Evolutionary conservation across 805 yeast genomes (phyloP), one percentile per base, ranked within the genome.

Genomic region (Candida oleophila): DNA sequence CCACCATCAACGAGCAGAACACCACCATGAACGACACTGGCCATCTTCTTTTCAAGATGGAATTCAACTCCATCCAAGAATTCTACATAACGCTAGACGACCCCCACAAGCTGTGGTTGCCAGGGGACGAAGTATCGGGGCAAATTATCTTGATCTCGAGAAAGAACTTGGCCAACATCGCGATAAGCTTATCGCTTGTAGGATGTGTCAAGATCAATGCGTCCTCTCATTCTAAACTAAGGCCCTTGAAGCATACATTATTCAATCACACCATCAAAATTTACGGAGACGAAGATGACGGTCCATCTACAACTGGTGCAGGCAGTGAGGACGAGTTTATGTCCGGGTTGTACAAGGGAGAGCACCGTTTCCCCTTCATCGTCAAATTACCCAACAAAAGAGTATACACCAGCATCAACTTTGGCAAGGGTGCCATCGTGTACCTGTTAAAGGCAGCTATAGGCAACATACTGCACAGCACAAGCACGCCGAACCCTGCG

Each of bases 341-440:
- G 14, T 71, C 64, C 48, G 87, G 87, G 0, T 61, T 87, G n/a
- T 77, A 81, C 16, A 81, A 82, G 56, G 97, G 97, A 37, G 92
- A 87, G 59, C 97, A 90, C 64, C 68, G 88, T 32, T 90, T 91
- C 60, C 96, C 96, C 18, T 91, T 90, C 59, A 80, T 85, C 41
- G 87, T 90, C 38, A 84, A 81, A 54, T 73, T 90, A n/a, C 96
- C 97, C 1, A 77, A 76, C 54, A 81, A 80, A 52, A 78, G 86
- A 52, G 76, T 88, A 2, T 84, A 74, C 62, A 86, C 94, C 19
- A 82, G 89, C 43, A 77, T 90, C 21, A 83, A 82, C 52, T 90
- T 90, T 55, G 96, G 91, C 54, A 82, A 83, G 55, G 97, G 97
- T n/a, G 78, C 88, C 16, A 87, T 90, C 14, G 63, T 77, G 3